A percentile compares a stretch with the other conserved stretches of the same genome.
These are phyloP conservation scores for Pulveroboletus ravenelii DNA, from an alignment of 768 basidiomycete species.

Conservation along the genomic window DNA sequence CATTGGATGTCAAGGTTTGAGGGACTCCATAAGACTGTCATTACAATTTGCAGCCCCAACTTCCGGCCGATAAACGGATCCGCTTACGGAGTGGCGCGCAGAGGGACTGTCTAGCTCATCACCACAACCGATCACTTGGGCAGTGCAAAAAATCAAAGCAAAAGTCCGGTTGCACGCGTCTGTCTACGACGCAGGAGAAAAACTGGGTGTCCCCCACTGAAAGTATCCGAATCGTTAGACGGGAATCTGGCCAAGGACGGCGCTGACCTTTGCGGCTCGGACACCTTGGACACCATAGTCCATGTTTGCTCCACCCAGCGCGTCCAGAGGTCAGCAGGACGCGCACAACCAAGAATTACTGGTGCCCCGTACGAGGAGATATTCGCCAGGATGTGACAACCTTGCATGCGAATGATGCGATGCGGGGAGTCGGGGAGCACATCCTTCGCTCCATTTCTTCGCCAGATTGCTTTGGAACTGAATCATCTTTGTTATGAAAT, in stretches of 20 bases:
- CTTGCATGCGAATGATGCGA: background rate
- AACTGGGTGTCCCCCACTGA: slow-evolving; percentile 19
- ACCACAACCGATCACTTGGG: too few species aligned
- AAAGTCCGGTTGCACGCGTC: background rate
- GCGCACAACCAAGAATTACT: background rate
- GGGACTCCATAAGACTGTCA: background rate
- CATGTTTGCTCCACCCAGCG: slow-evolving; percentile 32
- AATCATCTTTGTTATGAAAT: too few species aligned
- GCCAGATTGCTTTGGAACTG: too few species aligned
- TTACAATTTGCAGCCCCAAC: background rate
- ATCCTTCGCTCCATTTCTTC: too few species aligned
- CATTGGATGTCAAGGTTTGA: background rate
- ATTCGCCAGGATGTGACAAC: slow-evolving; percentile 28
- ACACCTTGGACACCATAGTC: slow-evolving; percentile 18
- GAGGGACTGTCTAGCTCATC: background rate
- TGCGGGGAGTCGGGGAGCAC: background rate
- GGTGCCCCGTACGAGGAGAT: background rate
- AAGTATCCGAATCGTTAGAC: slow-evolving; percentile 30
- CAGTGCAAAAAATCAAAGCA: background rate
- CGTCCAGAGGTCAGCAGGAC: background rate
- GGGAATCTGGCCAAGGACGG: slow-evolving; percentile 29
- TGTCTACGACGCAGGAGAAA: background rate
- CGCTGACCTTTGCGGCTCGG: background rate
- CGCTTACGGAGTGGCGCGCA: background rate
- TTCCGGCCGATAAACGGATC: background rate